Conservation (phyloP, 2,329 filamentous ascomycete species). For the Apiospora malaysiana region DNA sequence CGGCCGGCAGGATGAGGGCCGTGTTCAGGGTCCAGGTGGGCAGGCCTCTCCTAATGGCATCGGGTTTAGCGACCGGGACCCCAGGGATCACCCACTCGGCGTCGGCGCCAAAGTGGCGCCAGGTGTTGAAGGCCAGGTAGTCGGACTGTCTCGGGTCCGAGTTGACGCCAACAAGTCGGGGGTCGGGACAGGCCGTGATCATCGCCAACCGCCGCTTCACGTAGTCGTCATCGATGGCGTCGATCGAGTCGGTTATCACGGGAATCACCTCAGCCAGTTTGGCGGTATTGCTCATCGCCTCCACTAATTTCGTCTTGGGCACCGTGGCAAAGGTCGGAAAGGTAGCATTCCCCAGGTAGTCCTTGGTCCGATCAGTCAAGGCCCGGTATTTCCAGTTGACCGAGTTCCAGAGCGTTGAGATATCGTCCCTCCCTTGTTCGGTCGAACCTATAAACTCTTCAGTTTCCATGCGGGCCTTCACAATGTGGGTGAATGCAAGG, state of each 20-base stretch:
- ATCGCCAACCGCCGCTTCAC: constrained; percentile 45
- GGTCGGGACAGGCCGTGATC: constrained; percentile 45
- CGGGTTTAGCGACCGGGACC: constrained; percentile 44
- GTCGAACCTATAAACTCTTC: constrained; percentile 32
- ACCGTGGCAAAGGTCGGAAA: constrained; percentile 44
- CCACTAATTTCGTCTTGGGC: constrained; percentile 31
- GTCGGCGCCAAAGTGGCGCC: constrained; percentile 51
- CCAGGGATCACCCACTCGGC: constrained; percentile 45
- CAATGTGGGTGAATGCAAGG: constrained; percentile 48
- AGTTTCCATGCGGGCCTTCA: constrained; percentile 38
- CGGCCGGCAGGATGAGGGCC: constrained; percentile 40
- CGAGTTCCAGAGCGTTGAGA: constrained; percentile 45
- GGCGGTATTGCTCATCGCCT: constrained; percentile 32
- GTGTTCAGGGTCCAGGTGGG: constrained; percentile 40
- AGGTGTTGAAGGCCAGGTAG: constrained; percentile 51
- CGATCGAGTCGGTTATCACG: constrained; percentile 40
- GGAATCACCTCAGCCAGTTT: constrained; percentile 39
- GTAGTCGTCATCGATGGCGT: constrained; percentile 47
- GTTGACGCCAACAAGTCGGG: constrained; percentile 46
- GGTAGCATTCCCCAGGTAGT: constrained; percentile 51
- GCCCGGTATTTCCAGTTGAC: constrained; percentile 49
- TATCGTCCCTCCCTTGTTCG: constrained; percentile 3
- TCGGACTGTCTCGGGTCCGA: constrained; percentile 48
- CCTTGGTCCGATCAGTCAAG: constrained; percentile 37
- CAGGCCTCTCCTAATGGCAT: constrained; percentile 40